phyloP scores from a whole-genome alignment of 2,329 filamentous ascomycete species.

The Capronia epimyces region DNA sequence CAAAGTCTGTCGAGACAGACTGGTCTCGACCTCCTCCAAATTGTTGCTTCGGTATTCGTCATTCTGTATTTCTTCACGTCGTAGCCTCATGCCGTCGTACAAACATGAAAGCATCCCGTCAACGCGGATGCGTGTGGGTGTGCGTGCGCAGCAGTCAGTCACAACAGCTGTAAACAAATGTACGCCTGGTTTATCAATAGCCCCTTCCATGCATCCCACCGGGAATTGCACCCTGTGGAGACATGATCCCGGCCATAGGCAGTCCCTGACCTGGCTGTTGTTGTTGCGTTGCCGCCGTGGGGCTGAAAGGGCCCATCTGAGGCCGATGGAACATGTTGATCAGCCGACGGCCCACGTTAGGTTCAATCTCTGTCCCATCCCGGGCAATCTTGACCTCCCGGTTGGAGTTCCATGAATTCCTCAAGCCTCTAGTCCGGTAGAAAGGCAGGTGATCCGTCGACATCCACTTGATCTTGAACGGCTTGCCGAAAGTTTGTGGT shows the following conservation, averaged over 20 bases:
- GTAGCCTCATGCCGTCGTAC: constrained; percentile 21
- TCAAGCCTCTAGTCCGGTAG: constrained; percentile 76
- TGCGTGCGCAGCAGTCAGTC: constrained; percentile 1
- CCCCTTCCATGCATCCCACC: constrained; percentile 19
- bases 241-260: constrained; percentile 14
- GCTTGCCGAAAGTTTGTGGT: constrained; percentile 74
- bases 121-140: not conserved
- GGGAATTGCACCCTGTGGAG: constrained; percentile 10
- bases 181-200: not conserved
- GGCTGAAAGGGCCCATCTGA: constrained; percentile 7
- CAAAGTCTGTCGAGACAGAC: too few relatives aligned
- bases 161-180: not conserved
- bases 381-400: constrained; percentile 92
- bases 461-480: constrained; percentile 86
- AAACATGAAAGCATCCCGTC: constrained; percentile 12
- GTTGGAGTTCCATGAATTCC: constrained; percentile 94
- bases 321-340: constrained; percentile 62
- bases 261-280: constrained; percentile 12
- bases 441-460: constrained; percentile 80
- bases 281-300: constrained; percentile 8
- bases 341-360: constrained; percentile 68
- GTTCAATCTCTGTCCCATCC: constrained; percentile 89
- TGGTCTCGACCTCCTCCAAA: not conserved
- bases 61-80: constrained; percentile 12
- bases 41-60: constrained; percentile 9